Percentiles rank a stretch among this genome's conserved stretches.
Conservation (phyloP, 2,329 filamentous ascomycete genomes). For the Penicillium sp. region DNA sequence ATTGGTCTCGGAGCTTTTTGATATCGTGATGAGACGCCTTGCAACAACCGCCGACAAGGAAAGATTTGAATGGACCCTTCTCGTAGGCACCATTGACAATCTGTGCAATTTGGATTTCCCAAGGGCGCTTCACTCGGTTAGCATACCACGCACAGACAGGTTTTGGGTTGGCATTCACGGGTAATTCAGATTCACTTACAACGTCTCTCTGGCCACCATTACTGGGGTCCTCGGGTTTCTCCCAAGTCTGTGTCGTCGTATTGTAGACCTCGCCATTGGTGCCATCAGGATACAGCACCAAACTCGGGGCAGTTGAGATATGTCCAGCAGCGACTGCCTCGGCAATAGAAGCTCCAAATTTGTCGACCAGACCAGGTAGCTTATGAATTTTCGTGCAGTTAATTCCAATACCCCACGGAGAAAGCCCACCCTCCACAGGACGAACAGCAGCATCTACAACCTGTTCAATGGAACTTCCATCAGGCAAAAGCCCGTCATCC, state of each 20-base stretch:
- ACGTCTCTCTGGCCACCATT: constrained; percentile 17
- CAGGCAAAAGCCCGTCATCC: constrained; percentile 54
- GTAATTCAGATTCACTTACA: constrained; percentile 3
- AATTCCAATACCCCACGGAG: constrained; percentile 64
- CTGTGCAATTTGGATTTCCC: constrained; percentile 38
- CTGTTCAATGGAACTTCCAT: constrained; percentile 52
- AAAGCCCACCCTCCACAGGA: constrained; percentile 14
- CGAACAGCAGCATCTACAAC: constrained; percentile 43
- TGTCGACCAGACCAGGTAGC: constrained; percentile 24
- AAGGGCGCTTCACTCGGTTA: constrained; percentile 27
- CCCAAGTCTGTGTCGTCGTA: constrained; percentile 62
- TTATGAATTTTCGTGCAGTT: constrained; percentile 58
- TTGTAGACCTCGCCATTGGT: constrained; percentile 69
- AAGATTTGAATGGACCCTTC: constrained; percentile 27
- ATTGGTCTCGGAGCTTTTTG: constrained; percentile 26
- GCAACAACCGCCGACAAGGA: constrained; percentile 50
- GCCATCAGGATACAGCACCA: constrained; percentile 68
- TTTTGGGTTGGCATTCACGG: background rate
- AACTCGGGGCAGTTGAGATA: constrained; percentile 40
- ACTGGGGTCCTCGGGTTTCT: constrained; percentile 22
- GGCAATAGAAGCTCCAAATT: constrained; percentile 17
- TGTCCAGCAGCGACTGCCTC: constrained; percentile 5
- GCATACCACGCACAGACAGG: background rate
- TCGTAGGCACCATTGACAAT: constrained; percentile 33
- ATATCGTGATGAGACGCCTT: constrained; percentile 44